Evolutionary conservation across 441 rosid genomes (phyloP), one percentile per base, ranked within the genome.

Genomic region (Adansonia grandidieri): DNA sequence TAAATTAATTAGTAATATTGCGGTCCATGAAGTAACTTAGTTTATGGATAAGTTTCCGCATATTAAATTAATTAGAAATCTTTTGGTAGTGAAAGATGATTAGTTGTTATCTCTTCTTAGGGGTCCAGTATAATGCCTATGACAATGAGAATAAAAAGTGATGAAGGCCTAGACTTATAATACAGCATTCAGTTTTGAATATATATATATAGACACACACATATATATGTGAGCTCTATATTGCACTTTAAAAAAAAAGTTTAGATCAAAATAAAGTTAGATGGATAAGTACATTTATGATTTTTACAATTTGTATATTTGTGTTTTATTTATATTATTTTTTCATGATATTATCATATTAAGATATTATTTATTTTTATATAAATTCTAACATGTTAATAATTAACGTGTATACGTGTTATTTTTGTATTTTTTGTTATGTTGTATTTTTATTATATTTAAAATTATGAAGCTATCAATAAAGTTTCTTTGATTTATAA

Each of bases 71-170:
- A 51, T 15, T 14, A 7, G 15, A 50, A 50, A 4, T 24, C n/a
- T 15, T 53, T 71, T n/a, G 13, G 4, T 6, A 13, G 15, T n/a
- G 14, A 54, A 60, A 53, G 48, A 71, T 71, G 28, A 71, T 54
- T 32, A 54, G 62, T 8, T 28, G 9, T 71, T 50, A 71, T 17
- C 42, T 6, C 15, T 71, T 6, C 9, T 54, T n/a, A 71, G 15
- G 50, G 62, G 63, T 5, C 47, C 62, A 54, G 32, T 3, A 32
- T 32, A n/a, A 63, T 32, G 48, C n/a, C 4, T 4, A 24, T 15
- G 75, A 32, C 61, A 53, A 2, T 71, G 32, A 54, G 47, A 68
- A 68, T 22, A 71, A 71, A 71, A 37, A 37, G 4, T 37, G 5
- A 42, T 54, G 75, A 40, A 54, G 10, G n/a, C 50, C 62, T 28